Base-by-base conservation (phyloP, 2,329 filamentous ascomycete species). In the Beauveria varroae region DNA sequence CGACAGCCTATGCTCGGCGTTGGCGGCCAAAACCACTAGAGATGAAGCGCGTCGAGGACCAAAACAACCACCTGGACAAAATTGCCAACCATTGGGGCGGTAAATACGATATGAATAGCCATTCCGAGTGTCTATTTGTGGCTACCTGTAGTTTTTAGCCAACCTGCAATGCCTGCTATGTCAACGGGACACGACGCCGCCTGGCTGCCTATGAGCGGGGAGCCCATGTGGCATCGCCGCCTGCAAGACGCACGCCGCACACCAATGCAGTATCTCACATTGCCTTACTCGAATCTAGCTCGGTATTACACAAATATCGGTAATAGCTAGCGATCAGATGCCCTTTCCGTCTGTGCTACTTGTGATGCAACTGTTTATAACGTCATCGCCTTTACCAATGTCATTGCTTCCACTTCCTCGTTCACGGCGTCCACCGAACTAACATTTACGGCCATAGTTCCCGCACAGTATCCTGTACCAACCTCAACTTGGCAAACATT, bases 401-500 rank as follows among this genome's bases (percentile, higher is more conserved):
- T 2, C 2, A 16, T 6, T 16, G 34, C 34, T 37, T 14, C 18
- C 12, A 47, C 12, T 1, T 8, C 22, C n/a, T 44, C 49, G 5
- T 10, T 10, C 18, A 26, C 3, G 16, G 28, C 30, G 30, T 34
- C n/a, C 14, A 10, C 30, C 30, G 30, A 47, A n/a, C 41, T 2
- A 7, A 4, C 24, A 7, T 51, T 55, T 47, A 62, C 8, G 71
- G 68, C 88, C 88, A 91, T 44, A 91, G 78, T 61, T 84, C 80
- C 67, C 86, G 79, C 5, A 87, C 87, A 66, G 91, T 80, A 56
- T 83, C 79, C 62, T 85, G 81, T 37, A 90, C 87, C 62, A 91
- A 75, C 75, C 84, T 80, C 68, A 91, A 73, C 77, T 90, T 91
- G 68, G 80, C 83, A 73, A 85, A 80, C 87, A 90, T 90, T 67